Evolutionary conservation across 345 rosid genomes (phyloP), one percentile per base, ranked within the genome.

Genomic region (Populus tremula): DNA sequence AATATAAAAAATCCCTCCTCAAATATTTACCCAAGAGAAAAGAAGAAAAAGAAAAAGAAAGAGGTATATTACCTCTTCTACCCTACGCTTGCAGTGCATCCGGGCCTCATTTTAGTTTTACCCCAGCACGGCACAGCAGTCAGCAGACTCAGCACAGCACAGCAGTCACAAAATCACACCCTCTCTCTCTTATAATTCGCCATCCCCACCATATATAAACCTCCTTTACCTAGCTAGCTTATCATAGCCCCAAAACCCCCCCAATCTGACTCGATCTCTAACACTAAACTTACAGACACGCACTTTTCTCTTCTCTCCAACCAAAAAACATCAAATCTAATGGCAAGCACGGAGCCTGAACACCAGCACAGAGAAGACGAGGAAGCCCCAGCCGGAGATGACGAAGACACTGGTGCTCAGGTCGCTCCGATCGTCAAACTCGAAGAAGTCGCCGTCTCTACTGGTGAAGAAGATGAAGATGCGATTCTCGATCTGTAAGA

Each of bases 381-480:
- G 71, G 93, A 89, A 20, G 79, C 90, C 1, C 89, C 88, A 35
- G 88, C 92, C 72, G 90, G 81, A 68, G 97, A 94, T 9, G 98
- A 94, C 62, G 98, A 94, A 84, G 98, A 94, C 83, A 92, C 98
- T 67, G 98, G 97, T 11, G 98, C 97, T 81, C 97, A 92, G 80
- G 85, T 94, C 20, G 96, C 97, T 47, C 97, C 98, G 50, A 88
- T 92, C 78, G 88, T 94, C 79, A 86, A 82, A 82, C 93, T 92
- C 1, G 97, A 94, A 86, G 97, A 92, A 67, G 91, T 94, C 63
- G 86, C 93, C 61, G 91, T 94, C 59, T 81, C 91, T 74, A 93
- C 98, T 50, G 98, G 98, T 21, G 98, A 94, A 83, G 98, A 94
- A 76, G 90, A 90, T 64, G 98, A 94, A 76, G 94, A 90, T 36